A percentile compares a stretch with the other conserved stretches of the same genome.
Evolutionary conservation across 176 grass and related monocot species (phyloP).

Genomic region (Ananas comosus): DNA sequence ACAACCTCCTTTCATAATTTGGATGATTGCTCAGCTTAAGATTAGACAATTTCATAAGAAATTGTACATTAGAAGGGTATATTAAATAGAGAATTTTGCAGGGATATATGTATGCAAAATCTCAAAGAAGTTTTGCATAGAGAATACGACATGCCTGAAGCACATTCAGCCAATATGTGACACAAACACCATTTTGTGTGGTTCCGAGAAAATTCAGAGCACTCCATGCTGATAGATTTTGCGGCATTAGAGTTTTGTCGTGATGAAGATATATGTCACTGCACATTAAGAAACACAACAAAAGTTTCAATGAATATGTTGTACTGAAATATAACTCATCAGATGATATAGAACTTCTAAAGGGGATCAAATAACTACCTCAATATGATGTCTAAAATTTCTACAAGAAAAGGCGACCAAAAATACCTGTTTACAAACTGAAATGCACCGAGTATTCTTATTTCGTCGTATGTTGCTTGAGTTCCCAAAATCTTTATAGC

Average conservation of each 20-base stretch:
- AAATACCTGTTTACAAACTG: constrained; percentile 67
- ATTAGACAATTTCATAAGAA: constrained; percentile 8
- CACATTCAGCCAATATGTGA: constrained; percentile 91
- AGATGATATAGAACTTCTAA: too few species aligned
- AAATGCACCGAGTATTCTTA: constrained; percentile 68
- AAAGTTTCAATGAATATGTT: neutral
- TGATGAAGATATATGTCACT: constrained; percentile 88
- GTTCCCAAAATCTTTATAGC: constrained; percentile 60
- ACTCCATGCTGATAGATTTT: constrained; percentile 69
- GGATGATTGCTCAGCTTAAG: neutral
- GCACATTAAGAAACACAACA: neutral
- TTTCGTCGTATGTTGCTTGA: constrained; percentile 64
- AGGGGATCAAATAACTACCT: neutral
- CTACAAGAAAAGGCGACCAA: neutral
- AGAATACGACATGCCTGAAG: constrained; percentile 42
- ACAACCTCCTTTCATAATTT: too few species aligned
- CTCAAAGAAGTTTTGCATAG: neutral
- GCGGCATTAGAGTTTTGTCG: constrained; percentile 69
- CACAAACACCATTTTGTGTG: constrained; percentile 41
- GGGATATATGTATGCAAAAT: neutral
- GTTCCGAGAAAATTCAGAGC: constrained; percentile 81
- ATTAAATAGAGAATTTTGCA: neutral
- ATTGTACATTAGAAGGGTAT: neutral
- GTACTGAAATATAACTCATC: neutral
- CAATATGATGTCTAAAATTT: neutral